Evolutionary conservation across 2,329 filamentous ascomycete genomes (phyloP), one percentile per base, ranked within the genome.

Genomic region (Diaporthe ampelina): DNA sequence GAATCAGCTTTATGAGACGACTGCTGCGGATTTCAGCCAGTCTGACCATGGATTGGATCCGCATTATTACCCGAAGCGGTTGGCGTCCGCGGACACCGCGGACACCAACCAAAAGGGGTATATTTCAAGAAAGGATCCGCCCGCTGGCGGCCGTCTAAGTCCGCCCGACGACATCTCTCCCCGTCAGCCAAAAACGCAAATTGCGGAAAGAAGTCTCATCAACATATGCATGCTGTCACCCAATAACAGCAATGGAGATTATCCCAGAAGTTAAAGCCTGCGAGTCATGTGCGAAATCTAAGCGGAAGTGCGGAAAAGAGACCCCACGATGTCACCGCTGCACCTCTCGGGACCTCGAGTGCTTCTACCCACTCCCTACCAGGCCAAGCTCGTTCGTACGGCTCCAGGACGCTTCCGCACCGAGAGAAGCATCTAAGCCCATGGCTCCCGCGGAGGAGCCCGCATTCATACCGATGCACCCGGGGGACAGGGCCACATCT

Each of bases 271-370:
- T 52, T 7, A 74, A 73, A 45, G 73, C 73, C 15, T 74, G 73
- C 63, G 73, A 61, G 37, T 61, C 73, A 19, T 74, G 73, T 43
- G 61, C 69, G 1, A 68, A 48, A 17, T 73, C 73, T 2, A 74
- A 74, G 35, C 69, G 73, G 24, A 74, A 74, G 24, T 74, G 73
- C 43, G 70, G 54, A 63, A 74, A 73, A 45, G 59, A 74, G 43
- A 57, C 43, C 24, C 73, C 70, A 11, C 40, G 35, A 26, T 74
- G 73, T 40, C 70, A 73, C 70, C 70, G 70, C 37, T 75, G 73
- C 21, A 35, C 54, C 6, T 58, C 68, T 1, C 54, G 59, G 17
- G 48, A 57, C 37, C 52, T 74, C 45, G 17, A 68, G 32, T 77
- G 74, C 72, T 24, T 24, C 32, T 77, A 77, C 40, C 58, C 76